Evolutionary conservation across 371 early-diverging fungal genomes (phyloP), one percentile per base, ranked within the genome.

Genomic region (Rhizopus arrhizus): DNA sequence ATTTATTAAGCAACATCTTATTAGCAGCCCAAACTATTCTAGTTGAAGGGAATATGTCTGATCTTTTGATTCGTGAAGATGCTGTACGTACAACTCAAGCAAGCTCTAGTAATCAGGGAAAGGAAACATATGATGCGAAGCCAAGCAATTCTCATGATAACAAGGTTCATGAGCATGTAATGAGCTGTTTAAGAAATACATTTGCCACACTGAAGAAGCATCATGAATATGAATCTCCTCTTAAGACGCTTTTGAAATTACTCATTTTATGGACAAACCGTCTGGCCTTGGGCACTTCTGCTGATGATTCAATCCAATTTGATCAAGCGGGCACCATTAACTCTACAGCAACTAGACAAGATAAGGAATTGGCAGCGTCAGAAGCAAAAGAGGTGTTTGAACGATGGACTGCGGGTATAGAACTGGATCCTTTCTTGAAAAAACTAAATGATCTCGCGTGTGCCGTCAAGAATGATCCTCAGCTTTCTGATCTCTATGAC

Each of bases 401-500:
- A 58, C 74, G 75, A 32, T 81, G 81, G 81, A 77, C 81, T 6
- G 77, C 76, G 56, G 78, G 74, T 9, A 56, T 60, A 12, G 38
- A 64, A 5, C 42, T 81, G 36, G 78, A 81, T 56, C 72, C 72
- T 0, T 61, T 81, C 31, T 68, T 81, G 32, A 53, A 49, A 9
- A 46, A 53, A 9, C 31, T 78, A 40, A 61, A 73, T 15, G 62
- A 52, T 2, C 45, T 77, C 28, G 62, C 73, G 51, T 9, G 54
- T 1, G 64, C 57, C 15, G 59, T 73, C 9, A 56, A 31, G 35
- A 51, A 49, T 2, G 77, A 81, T 46, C 58, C 58, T 3, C 55
- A 68, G 5, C 48, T 78, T 50, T 66, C 55, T 38, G 60, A 68
- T 31, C 73, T 68, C 34, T 49, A 65, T 31, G 61, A 72, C 52